These are phyloP conservation scores for Rhododendron molle DNA, from an alignment of 148 eudicot species.

Conservation along the genomic window DNA sequence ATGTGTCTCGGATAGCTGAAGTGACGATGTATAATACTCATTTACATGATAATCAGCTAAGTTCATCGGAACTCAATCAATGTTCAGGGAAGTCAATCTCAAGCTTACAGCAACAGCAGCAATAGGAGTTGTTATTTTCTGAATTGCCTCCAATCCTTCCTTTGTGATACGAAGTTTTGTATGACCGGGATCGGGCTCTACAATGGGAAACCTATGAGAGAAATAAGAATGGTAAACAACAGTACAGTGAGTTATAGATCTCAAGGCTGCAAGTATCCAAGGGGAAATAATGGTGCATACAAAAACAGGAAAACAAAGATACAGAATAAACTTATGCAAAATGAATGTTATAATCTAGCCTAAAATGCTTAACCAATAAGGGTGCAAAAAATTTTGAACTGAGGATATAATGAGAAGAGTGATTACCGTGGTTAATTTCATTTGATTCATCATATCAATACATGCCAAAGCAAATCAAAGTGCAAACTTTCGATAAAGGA, in stretches of 20 bases:
- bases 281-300: background rate
- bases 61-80: background rate
- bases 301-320: background rate
- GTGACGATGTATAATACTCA: background rate
- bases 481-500: background rate
- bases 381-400: background rate
- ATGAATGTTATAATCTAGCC: background rate
- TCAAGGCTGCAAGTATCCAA: background rate
- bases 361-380: background rate
- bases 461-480: background rate
- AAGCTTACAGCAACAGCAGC: constrained; percentile 94
- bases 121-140: constrained; percentile 70
- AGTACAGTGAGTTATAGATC: background rate
- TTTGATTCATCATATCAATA: background rate
- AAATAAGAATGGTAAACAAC: constrained; percentile 3
- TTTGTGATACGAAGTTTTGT: constrained; percentile 81
- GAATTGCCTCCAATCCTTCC: constrained; percentile 87
- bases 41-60: background rate
- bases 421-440: background rate
- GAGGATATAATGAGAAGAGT: background rate
- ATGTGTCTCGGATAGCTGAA: background rate
- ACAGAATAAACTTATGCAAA: background rate
- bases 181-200: constrained; percentile 95
- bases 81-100: background rate
- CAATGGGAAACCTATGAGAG: constrained; percentile 72